Base-by-base conservation (phyloP, 768 basidiomycete species). In the Basidioascus undulatus region DNA sequence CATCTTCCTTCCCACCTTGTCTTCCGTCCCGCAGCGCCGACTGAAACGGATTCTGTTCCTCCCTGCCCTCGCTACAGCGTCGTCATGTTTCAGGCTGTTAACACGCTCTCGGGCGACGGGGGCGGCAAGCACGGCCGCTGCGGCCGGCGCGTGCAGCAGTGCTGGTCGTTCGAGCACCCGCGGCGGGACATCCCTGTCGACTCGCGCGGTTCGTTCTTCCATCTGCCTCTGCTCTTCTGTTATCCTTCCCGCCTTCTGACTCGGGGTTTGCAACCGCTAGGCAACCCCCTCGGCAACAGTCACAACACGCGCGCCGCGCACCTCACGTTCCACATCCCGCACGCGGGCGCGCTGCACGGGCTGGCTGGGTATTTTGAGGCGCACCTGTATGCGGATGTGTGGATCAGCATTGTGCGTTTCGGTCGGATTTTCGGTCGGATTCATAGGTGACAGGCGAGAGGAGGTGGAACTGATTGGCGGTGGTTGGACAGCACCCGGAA, bases 311-410 rank as follows among this genome's bases (percentile, higher is more conserved):
- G 92, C 20, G 77, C 80, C 1, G 76, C 84, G 0, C 76, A 72
- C 49, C 58, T 87, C 39, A 70, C 70, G 10, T 98, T 94, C 62
- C 74, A 80, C 50, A 87, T 98, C 45, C 89, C 92, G 1, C 77
- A 92, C 56, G 83, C 87, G 0, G 87, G 84, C 6, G 71, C 83
- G 27, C 62, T 92, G 43, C 89, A 96, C 48, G 92, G 92, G 15
- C 64, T 96, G 33, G 89, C 83, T 3, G 92, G 92, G 13, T 98
- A 96, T 56, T 98, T 98, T 50, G 89, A 96, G 59, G 82, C 89
- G 0, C 71, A 79, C 9, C 61, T 98, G 4, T 98, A 98, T 53
- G 72, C 70, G n/a, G 74, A 76, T 45, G 65, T 96, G 18, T 82
- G 84, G 1, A 61, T 94, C 20, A 92, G 82, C 52, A 94, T 92